These are phyloP conservation scores for Ganoderma resinaceum DNA, from an alignment of 1,284 basidiomycete genomes.

Conservation along the genomic window DNA sequence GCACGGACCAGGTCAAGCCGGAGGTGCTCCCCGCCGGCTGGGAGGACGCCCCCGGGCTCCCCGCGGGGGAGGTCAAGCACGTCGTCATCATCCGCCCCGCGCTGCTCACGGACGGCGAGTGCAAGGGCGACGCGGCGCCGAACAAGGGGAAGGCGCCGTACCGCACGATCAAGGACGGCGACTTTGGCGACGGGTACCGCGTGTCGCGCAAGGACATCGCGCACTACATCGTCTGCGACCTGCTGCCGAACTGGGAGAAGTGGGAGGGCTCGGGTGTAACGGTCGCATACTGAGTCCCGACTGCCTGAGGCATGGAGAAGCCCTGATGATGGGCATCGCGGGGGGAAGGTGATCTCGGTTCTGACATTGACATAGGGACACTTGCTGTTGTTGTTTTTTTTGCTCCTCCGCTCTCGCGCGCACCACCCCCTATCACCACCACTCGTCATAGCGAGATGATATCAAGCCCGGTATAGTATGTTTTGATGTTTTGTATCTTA, in stretches of 20 bases:
- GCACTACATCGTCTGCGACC: slow-evolving; percentile 65
- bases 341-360: neutral
- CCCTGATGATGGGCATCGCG: neutral
- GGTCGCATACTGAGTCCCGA: slow-evolving; percentile 43
- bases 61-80: slow-evolving; percentile 48
- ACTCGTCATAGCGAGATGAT: too few relatives aligned
- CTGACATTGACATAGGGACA: neutral
- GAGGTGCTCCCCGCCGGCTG: slow-evolving; percentile 52
- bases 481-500: neutral
- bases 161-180: slow-evolving; percentile 40
- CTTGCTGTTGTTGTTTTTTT: neutral
- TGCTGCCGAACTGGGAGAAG: slow-evolving; percentile 56
- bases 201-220: slow-evolving; percentile 69
- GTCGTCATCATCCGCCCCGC: slow-evolving; percentile 63
- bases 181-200: slow-evolving; percentile 52
- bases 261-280: slow-evolving; percentile 55
- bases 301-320: too few relatives aligned
- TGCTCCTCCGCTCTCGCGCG: neutral
- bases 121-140: slow-evolving; percentile 49
- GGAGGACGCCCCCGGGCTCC: slow-evolving; percentile 47
- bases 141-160: slow-evolving; percentile 43
- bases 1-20: slow-evolving; percentile 43
- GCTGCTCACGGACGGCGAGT: slow-evolving; percentile 63
- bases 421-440: too few relatives aligned
- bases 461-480: neutral